These are phyloP conservation scores for Candida palmyrensis DNA, from an alignment of 805 yeast species.

Conservation along the genomic window DNA sequence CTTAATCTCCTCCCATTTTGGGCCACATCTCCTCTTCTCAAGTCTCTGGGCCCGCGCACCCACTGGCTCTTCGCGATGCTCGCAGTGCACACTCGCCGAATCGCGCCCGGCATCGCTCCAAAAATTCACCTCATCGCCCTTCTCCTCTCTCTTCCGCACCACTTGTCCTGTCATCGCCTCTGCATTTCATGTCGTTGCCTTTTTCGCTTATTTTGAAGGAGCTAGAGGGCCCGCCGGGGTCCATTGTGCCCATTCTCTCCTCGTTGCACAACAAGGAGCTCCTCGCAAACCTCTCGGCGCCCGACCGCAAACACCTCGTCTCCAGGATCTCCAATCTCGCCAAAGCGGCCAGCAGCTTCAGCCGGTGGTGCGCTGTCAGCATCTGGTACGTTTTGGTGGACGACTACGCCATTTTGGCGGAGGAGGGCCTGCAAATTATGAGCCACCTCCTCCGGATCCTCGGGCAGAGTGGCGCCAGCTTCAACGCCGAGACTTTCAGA, in stretches of 20 bases:
- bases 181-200: constrained; percentile 20
- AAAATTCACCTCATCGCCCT: too few relatives aligned
- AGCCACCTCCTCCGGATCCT: constrained; percentile 37
- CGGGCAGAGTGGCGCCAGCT: constrained; percentile 20
- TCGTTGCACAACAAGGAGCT: constrained; percentile 23
- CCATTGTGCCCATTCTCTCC: constrained; percentile 27
- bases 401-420: constrained; percentile 33
- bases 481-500: constrained; percentile 21
- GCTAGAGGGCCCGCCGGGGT: constrained; percentile 18
- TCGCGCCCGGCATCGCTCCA: too few relatives aligned
- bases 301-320: constrained; percentile 47
- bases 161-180: too few relatives aligned
- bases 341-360: constrained; percentile 26
- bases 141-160: too few relatives aligned
- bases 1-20: too few relatives aligned
- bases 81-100: too few relatives aligned
- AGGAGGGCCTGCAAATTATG: constrained; percentile 36
- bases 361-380: constrained; percentile 59
- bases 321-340: constrained; percentile 31
- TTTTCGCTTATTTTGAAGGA: constrained; percentile 20
- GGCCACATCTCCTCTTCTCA: too few relatives aligned
- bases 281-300: constrained; percentile 40
- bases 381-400: constrained; percentile 40
- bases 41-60: too few relatives aligned
- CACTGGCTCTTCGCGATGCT: too few relatives aligned